Evolutionary conservation across 2,329 filamentous ascomycete genomes (phyloP).

Genomic region (Nemania sp.): DNA sequence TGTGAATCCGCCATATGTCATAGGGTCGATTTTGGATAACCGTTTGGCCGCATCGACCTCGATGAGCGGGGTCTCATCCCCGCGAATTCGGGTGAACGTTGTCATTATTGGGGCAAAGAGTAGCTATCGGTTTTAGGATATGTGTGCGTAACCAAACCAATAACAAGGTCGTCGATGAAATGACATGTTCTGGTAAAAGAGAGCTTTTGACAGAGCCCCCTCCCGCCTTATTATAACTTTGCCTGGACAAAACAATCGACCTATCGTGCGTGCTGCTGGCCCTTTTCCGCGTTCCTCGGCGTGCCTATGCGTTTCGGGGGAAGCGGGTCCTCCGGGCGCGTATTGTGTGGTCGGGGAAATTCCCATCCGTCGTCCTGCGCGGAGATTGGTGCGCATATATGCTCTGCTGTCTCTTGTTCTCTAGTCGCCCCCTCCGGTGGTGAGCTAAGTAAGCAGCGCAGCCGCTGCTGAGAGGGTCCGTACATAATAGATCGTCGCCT

Average conservation of each 20-base stretch:
- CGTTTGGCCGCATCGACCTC: constrained; percentile 73
- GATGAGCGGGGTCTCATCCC: constrained; percentile 72
- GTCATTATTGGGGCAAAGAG: constrained; percentile 72
- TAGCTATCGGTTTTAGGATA: neutral
- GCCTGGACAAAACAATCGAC: neutral
- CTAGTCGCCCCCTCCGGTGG: neutral
- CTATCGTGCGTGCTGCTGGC: neutral
- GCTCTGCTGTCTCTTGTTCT: neutral
- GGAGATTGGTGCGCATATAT: constrained; percentile 37
- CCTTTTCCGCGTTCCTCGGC: constrained; percentile 31
- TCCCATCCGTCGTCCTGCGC: constrained; percentile 18
- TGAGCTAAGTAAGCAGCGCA: neutral
- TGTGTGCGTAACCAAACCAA: neutral
- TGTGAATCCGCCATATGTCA: constrained; percentile 86
- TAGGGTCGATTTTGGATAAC: constrained; percentile 80
- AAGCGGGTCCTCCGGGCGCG: constrained; percentile 19
- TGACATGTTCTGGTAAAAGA: constrained; percentile 3
- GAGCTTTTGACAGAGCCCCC: neutral
- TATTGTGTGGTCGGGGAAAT: constrained; percentile 25
- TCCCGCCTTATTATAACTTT: constrained; percentile 15
- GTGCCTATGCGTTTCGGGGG: constrained; percentile 12
- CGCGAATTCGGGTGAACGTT: constrained; percentile 75
- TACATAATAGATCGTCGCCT: neutral
- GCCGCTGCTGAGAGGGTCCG: neutral
- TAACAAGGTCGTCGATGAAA: neutral